phyloP scores from a whole-genome alignment of 225 moss, liverwort and hornwort species.

The Takakia lepidozioides region DNA sequence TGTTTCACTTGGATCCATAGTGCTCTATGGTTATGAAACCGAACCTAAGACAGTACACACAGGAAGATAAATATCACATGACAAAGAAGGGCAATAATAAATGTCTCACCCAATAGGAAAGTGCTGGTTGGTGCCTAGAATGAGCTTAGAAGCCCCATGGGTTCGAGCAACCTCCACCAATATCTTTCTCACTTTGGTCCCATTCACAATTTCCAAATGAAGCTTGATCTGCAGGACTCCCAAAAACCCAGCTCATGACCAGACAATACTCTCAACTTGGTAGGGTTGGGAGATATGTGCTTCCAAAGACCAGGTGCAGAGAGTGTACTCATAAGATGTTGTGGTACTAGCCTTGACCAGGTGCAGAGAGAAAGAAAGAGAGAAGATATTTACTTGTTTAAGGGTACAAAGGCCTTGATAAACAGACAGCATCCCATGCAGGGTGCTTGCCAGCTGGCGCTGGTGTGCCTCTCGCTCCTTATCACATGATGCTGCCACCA shows the following conservation, averaged over 20 bases:
- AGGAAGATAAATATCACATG: too few species aligned
- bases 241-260: not conserved
- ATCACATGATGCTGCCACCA: too few species aligned
- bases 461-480: conserved; percentile 22
- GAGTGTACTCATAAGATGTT: too few species aligned
- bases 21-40: too few species aligned
- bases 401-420: conserved; percentile 59
- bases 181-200: conserved; percentile 27
- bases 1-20: too few species aligned
- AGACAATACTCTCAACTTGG: too few species aligned
- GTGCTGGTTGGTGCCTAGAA: conserved; percentile 44
- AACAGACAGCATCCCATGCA: conserved; percentile 47
- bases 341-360: too few species aligned
- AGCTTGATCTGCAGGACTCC: conserved; percentile 28
- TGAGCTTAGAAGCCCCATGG: conserved; percentile 46
- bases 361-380: too few species aligned
- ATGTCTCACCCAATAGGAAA: too few species aligned
- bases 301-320: too few species aligned
- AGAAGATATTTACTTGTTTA: conserved; percentile 34
- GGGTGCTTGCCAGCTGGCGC: conserved; percentile 25
- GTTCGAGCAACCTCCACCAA: conserved; percentile 37
- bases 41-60: too few species aligned
- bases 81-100: not conserved
- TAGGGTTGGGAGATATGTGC: too few species aligned
- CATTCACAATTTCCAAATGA: conserved; percentile 45